These are phyloP conservation scores for Dothideomycetes sp. DNA, from an alignment of 2,329 filamentous ascomycete species.

Conservation along the genomic window DNA sequence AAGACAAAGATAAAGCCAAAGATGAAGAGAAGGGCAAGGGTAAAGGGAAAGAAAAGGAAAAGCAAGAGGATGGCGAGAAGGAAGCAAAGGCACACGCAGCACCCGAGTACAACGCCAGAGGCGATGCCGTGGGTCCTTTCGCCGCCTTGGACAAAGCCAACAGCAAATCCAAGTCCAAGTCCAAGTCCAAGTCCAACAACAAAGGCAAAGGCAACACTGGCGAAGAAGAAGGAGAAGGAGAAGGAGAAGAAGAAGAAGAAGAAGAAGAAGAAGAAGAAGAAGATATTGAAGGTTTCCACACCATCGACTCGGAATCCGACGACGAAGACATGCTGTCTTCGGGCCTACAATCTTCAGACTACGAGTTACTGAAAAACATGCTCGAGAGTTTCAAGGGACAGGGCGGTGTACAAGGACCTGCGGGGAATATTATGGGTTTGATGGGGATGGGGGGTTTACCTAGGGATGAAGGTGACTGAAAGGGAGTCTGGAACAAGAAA, in stretches of 20 bases:
- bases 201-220: conserved; percentile 14
- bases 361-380: conserved; percentile 81
- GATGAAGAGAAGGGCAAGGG: conserved; percentile 20
- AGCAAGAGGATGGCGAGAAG: conserved; percentile 15
- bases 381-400: conserved; percentile 90
- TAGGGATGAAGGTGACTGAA: conserved; percentile 61
- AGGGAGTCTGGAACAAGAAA: too few relatives aligned
- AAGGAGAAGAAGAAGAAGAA: conserved; percentile 41
- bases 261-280: conserved; percentile 21
- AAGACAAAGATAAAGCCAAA: conserved; percentile 15
- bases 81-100: background rate
- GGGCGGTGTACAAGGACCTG: conserved; percentile 73
- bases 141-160: too few relatives aligned
- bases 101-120: conserved; percentile 3
- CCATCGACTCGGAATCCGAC: conserved; percentile 20
- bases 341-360: conserved; percentile 65
- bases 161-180: too few relatives aligned
- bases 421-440: conserved; percentile 75
- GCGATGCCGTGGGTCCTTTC: background rate
- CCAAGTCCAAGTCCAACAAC: background rate
- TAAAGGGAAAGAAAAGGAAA: conserved; percentile 21
- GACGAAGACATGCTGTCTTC: conserved; percentile 34
- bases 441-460: conserved; percentile 71
- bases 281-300: conserved; percentile 17
- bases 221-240: conserved; percentile 29